Conservation (phyloP, 1,284 basidiomycete genomes). For the Hypsizygus ulmarius region DNA sequence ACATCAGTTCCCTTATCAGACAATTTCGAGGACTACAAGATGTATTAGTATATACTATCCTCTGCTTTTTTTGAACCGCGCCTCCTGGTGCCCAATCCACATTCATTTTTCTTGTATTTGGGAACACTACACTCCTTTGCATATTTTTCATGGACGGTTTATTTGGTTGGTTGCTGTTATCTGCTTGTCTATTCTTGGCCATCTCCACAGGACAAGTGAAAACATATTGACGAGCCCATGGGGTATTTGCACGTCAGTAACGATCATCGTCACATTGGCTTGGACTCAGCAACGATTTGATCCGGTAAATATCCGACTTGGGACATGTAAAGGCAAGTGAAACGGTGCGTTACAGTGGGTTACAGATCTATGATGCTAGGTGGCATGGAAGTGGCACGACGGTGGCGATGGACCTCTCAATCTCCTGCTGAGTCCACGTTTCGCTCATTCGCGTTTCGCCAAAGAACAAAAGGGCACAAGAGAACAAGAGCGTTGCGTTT, state of each 20-base stretch:
- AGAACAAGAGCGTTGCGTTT: too few species aligned
- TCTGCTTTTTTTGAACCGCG: background rate
- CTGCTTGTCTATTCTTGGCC: background rate
- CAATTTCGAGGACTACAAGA: slow-evolving; percentile 15
- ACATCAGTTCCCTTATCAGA: slow-evolving; percentile 11
- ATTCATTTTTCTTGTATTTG: slow-evolving; percentile 1
- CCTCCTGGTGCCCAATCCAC: background rate
- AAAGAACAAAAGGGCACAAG: background rate
- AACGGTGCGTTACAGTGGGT: too few species aligned
- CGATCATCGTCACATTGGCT: background rate
- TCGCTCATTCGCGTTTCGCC: background rate
- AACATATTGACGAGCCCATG: slow-evolving; percentile 1
- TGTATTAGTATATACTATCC: slow-evolving; percentile 15
- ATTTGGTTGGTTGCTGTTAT: background rate
- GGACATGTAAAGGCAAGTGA: too few species aligned
- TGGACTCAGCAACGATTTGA: background rate
- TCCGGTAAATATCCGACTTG: too few species aligned
- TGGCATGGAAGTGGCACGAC: background rate
- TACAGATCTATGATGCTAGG: background rate
- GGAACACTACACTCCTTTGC: slow-evolving; percentile 4
- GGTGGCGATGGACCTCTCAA: background rate
- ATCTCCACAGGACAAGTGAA: background rate
- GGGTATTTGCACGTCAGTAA: slow-evolving; percentile 1
- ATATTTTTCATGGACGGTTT: background rate
- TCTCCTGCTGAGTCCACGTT: too few species aligned